phyloP scores from a whole-genome alignment of 352 stramenopile genomes.

The Globisporangium alternatum region DNA sequence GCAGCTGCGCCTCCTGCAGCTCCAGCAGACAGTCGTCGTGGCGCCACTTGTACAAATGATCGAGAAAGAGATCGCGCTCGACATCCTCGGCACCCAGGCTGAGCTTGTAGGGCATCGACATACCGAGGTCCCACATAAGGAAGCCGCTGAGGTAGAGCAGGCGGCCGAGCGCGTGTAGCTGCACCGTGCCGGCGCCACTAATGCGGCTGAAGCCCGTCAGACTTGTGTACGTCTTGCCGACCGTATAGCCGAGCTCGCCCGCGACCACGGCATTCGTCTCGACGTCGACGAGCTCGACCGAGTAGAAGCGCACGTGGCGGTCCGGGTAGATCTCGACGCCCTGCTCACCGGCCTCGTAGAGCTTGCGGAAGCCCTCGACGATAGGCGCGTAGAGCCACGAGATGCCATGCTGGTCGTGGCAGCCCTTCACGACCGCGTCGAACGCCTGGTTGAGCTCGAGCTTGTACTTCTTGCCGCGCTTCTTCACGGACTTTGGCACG shows the following conservation, averaged over 20 bases:
- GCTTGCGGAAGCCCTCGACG: conserved; percentile 72
- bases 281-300: conserved; percentile 88
- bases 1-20: conserved; percentile 30
- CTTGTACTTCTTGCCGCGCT: conserved; percentile 85
- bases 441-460: conserved; percentile 90
- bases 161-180: conserved; percentile 75
- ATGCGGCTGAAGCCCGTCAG: conserved; percentile 76
- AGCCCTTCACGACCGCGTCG: conserved; percentile 85
- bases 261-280: conserved; percentile 74
- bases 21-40: conserved; percentile 45
- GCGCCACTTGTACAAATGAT: conserved; percentile 63
- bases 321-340: conserved; percentile 62
- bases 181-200: conserved; percentile 79
- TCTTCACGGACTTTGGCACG: conserved; percentile 88
- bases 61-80: conserved; percentile 68
- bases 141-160: conserved; percentile 74
- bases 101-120: conserved; percentile 90
- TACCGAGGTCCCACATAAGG: conserved; percentile 86
- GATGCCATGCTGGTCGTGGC: conserved; percentile 90
- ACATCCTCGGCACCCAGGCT: conserved; percentile 70
- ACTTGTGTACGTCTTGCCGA: conserved; percentile 91
- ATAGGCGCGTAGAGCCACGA: conserved; percentile 93
- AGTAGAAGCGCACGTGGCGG: conserved; percentile 81
- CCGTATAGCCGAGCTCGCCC: conserved; percentile 92
- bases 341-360: conserved; percentile 57